Conservation (phyloP, 2,329 filamentous ascomycete genomes). For the Aspergillus uvarum region DNA sequence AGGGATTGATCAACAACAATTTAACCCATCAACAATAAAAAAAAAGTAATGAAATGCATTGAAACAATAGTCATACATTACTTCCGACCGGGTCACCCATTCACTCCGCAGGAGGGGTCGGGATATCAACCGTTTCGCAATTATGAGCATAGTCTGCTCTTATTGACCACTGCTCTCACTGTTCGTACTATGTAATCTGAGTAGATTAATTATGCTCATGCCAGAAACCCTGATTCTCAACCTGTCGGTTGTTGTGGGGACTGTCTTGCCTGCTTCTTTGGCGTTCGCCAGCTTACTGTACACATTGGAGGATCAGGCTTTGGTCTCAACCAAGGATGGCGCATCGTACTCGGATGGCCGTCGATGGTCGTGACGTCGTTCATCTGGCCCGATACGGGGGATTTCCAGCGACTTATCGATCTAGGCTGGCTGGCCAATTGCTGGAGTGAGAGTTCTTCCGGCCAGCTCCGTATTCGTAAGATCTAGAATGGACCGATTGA, state of each 20-base stretch:
- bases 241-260: neutral
- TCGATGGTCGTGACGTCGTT: neutral
- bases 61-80: neutral
- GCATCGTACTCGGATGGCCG: neutral
- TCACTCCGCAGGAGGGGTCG: neutral
- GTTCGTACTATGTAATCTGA: neutral
- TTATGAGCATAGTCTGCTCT: neutral
- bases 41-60: neutral
- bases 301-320: neutral
- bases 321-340: slow-evolving; percentile 5
- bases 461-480: neutral
- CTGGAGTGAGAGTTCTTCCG: neutral
- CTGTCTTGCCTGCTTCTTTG: neutral
- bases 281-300: neutral
- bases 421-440: neutral
- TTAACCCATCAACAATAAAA: neutral
- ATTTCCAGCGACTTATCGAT: neutral
- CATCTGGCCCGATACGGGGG: neutral
- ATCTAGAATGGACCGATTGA: neutral
- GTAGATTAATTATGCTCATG: neutral
- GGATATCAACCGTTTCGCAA: neutral
- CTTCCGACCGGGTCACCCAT: neutral
- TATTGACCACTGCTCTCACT: neutral
- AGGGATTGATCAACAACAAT: slow-evolving; percentile 6
- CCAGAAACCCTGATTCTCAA: neutral